phyloP scores from a whole-genome alignment of 768 basidiomycete genomes.

The Leccinum sublutescens region DNA sequence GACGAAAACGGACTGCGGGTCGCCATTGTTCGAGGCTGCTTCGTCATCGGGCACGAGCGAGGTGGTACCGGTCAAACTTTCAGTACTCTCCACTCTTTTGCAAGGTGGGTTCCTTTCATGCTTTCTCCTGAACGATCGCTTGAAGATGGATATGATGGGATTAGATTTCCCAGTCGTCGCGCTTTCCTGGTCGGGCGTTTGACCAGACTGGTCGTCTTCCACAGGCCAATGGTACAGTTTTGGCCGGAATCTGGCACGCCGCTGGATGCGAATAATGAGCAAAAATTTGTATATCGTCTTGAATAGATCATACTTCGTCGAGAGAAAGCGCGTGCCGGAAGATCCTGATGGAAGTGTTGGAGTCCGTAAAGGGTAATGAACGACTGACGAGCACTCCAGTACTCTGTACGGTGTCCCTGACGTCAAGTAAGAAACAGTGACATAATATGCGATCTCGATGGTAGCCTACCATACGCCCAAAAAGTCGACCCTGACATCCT shows the following conservation, averaged over 20 bases:
- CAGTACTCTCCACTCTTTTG: not conserved
- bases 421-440: slow-evolving; percentile 4
- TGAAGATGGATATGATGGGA: not conserved
- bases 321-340: slow-evolving; percentile 79
- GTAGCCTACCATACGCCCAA: slow-evolving; percentile 68
- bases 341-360: slow-evolving; percentile 59
- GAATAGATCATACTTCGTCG: slow-evolving; percentile 54
- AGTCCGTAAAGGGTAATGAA: slow-evolving; percentile 64
- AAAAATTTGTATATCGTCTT: not conserved
- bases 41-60: not conserved
- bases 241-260: slow-evolving; percentile 63
- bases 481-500: slow-evolving; percentile 64
- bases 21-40: not conserved
- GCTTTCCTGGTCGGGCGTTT: not conserved
- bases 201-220: slow-evolving; percentile 30
- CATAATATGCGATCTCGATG: not conserved
- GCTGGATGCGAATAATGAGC: slow-evolving; percentile 38
- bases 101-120: not conserved
- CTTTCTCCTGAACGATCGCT: slow-evolving; percentile 3
- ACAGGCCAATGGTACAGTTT: slow-evolving; percentile 55
- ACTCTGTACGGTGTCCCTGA: slow-evolving; percentile 77
- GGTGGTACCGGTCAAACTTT: not conserved
- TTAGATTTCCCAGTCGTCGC: not conserved
- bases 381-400: slow-evolving; percentile 62
- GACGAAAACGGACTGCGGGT: not conserved